Percentiles rank a stretch among this genome's conserved stretches.
Conservation (phyloP, 2,329 filamentous ascomycete genomes). For the Trichoderma koningiopsis region DNA sequence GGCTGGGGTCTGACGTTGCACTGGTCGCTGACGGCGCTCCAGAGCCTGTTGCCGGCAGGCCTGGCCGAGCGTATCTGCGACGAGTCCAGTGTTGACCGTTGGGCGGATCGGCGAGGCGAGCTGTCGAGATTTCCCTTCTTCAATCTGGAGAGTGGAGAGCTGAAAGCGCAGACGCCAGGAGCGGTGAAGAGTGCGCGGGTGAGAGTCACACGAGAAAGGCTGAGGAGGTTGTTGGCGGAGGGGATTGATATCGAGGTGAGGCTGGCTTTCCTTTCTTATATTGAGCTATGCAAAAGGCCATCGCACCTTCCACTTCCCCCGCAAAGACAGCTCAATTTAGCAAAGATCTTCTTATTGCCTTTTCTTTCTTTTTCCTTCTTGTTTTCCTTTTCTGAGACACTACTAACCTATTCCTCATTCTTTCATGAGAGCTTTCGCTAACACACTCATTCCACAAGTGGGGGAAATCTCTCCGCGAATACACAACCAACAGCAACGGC, state of each 20-base stretch:
- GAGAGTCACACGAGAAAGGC: slow-evolving; percentile 50
- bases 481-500: slow-evolving; percentile 37
- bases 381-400: background rate
- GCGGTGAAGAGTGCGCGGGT: slow-evolving; percentile 49
- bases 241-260: slow-evolving; percentile 50
- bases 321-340: background rate
- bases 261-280: background rate
- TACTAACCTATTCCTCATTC: background rate
- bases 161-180: slow-evolving; percentile 44
- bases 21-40: slow-evolving; percentile 59
- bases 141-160: slow-evolving; percentile 54
- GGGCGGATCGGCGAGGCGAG: slow-evolving; percentile 50
- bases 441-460: slow-evolving; percentile 37
- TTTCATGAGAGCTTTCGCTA: background rate
- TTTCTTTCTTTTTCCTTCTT: background rate
- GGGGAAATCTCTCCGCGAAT: slow-evolving; percentile 41
- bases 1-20: slow-evolving; percentile 68
- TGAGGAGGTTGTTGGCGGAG: slow-evolving; percentile 49
- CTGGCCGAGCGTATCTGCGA: slow-evolving; percentile 50
- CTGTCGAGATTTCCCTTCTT: slow-evolving; percentile 57
- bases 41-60: slow-evolving; percentile 52
- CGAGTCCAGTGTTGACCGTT: slow-evolving; percentile 54
- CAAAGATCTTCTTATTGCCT: too few species aligned
- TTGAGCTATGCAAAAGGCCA: background rate
- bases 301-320: background rate